phyloP scores from a whole-genome alignment of 257 asterid genomes.

The Solanum dulcamara region DNA sequence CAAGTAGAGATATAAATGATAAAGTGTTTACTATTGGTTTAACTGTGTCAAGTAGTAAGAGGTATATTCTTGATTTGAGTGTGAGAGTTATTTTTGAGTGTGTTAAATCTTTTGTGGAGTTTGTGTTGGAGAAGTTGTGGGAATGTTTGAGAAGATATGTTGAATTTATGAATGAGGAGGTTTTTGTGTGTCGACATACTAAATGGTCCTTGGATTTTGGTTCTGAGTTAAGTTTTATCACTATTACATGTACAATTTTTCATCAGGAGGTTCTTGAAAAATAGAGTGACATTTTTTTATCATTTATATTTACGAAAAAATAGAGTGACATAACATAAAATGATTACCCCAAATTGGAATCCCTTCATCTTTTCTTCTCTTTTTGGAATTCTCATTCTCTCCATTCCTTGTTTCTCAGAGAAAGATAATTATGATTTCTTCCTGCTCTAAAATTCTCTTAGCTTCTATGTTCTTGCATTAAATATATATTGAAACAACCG shows the following conservation, averaged over 20 bases:
- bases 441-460: background rate
- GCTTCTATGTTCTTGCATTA: background rate
- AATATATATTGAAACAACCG: background rate
- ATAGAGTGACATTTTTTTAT: too few species aligned
- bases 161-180: slow-evolving; percentile 22
- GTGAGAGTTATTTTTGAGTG: slow-evolving; percentile 44
- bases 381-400: slow-evolving; percentile 15
- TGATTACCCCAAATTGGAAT: background rate
- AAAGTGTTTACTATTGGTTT: slow-evolving; percentile 19
- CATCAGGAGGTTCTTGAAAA: background rate
- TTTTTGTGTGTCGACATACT: slow-evolving; percentile 49
- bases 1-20: background rate
- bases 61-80: slow-evolving; percentile 31
- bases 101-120: slow-evolving; percentile 47
- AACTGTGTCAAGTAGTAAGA: slow-evolving; percentile 32
- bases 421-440: slow-evolving; percentile 21
- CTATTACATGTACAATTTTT: background rate
- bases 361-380: background rate
- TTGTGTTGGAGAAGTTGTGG: slow-evolving; percentile 23
- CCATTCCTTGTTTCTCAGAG: slow-evolving; percentile 33
- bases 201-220: slow-evolving; percentile 69
- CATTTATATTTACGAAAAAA: too few species aligned
- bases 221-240: slow-evolving; percentile 7
- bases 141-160: slow-evolving; percentile 15
- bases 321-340: too few species aligned